These are phyloP conservation scores for Phytophthora cryptogea DNA, from an alignment of 352 stramenopile species.

Conservation along the genomic window DNA sequence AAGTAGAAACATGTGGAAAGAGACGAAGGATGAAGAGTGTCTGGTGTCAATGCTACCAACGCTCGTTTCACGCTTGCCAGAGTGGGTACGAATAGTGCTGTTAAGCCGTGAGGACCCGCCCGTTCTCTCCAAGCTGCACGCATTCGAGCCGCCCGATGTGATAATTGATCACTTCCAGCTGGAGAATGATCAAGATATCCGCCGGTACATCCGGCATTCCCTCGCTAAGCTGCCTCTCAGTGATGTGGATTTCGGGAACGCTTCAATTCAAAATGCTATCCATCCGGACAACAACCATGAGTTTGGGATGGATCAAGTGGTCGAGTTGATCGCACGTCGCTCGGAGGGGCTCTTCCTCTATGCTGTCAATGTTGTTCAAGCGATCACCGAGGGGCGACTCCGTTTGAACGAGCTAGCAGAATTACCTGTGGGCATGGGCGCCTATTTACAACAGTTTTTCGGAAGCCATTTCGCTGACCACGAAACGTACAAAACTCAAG, in stretches of 20 bases:
- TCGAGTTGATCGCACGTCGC: conserved; percentile 55
- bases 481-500: conserved; percentile 52
- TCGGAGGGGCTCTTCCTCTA: conserved; percentile 77
- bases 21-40: conserved; percentile 47
- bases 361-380: conserved; percentile 77
- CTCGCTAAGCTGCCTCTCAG: conserved; percentile 28
- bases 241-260: conserved; percentile 14
- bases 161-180: conserved; percentile 47
- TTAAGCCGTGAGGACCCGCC: conserved; percentile 63
- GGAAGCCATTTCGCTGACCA: conserved; percentile 60
- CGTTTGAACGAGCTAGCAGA: conserved; percentile 51
- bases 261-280: conserved; percentile 2
- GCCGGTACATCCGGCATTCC: conserved; percentile 18
- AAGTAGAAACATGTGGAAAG: conserved; percentile 13
- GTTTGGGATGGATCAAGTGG: conserved; percentile 35
- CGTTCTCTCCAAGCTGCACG: conserved; percentile 66
- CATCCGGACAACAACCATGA: conserved; percentile 7
- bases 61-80: conserved; percentile 53
- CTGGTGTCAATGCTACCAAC: conserved; percentile 62
- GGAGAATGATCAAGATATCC: conserved; percentile 62
- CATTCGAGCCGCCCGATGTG: conserved; percentile 47
- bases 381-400: conserved; percentile 56
- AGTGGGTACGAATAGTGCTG: conserved; percentile 71
- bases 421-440: conserved; percentile 65
- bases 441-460: conserved; percentile 76